Percentiles rank a stretch among this genome's conserved stretches.
Evolutionary conservation across 2,329 filamentous ascomycete genomes (phyloP).

Genomic region (Diaporthe aspalathi): DNA sequence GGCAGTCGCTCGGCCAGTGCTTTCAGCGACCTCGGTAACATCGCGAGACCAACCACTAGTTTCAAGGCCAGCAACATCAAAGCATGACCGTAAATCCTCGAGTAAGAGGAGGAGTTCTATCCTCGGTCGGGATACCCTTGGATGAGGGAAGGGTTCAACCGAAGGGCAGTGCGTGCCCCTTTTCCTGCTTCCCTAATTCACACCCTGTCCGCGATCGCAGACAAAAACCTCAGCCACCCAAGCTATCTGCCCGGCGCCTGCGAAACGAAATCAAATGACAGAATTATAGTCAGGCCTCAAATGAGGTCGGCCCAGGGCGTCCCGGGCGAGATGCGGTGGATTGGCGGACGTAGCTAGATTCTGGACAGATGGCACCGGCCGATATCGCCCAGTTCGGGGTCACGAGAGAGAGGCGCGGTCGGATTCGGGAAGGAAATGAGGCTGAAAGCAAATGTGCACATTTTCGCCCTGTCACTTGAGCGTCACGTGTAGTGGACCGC

Average conservation of each 20-base stretch:
- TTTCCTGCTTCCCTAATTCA: neutral
- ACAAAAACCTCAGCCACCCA: neutral
- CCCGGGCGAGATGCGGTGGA: neutral
- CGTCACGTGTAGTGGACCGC: neutral
- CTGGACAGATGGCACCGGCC: neutral
- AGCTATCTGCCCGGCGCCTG: neutral
- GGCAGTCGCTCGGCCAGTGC: neutral
- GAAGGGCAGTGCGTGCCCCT: conserved; percentile 7
- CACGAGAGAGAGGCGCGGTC: conserved; percentile 2
- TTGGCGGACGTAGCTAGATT: neutral
- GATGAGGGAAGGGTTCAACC: neutral
- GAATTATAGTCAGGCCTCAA: neutral
- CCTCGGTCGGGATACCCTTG: neutral
- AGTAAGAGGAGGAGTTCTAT: neutral
- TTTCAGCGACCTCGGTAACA: neutral
- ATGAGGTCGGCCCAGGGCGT: neutral
- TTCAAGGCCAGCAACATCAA: neutral
- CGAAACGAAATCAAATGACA: neutral
- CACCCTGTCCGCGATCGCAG: conserved; percentile 15
- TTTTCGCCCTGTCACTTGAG: neutral
- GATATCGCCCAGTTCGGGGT: neutral
- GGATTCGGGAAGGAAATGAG: neutral
- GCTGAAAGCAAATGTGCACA: neutral
- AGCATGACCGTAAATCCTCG: neutral
- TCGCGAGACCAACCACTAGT: conserved; percentile 1